Percentiles rank a stretch among this genome's conserved stretches.
These are phyloP conservation scores for Lepiota brunneoincarnata DNA, from an alignment of 768 basidiomycete species.

Conservation along the genomic window DNA sequence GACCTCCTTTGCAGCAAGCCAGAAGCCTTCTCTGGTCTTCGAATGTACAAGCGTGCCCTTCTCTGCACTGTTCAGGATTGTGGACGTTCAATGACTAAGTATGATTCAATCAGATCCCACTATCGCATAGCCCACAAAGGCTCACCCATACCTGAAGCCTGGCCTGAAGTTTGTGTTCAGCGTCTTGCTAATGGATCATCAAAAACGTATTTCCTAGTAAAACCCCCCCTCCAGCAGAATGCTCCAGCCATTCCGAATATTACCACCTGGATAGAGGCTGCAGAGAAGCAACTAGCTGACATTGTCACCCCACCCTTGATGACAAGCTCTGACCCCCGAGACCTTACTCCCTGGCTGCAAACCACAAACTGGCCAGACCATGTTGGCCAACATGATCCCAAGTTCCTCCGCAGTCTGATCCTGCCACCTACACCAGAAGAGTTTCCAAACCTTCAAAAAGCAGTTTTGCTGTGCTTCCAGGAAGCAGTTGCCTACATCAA, in stretches of 20 bases:
- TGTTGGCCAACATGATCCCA: not conserved
- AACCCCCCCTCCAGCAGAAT: not conserved
- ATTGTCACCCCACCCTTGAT: not conserved
- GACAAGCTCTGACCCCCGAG: constrained; percentile 1
- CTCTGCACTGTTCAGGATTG: no score
- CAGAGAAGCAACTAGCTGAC: not conserved
- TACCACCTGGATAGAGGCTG: not conserved
- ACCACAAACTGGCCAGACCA: constrained; percentile 11
- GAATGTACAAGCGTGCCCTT: no score
- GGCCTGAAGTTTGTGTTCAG: not conserved
- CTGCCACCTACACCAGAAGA: constrained; percentile 3
- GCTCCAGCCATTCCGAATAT: no score
- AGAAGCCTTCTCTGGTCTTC: no score
- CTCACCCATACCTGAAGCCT: not conserved
- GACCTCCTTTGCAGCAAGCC: no score
- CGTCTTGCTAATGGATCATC: not conserved
- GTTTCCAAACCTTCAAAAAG: constrained; percentile 2
- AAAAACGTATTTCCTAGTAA: not conserved
- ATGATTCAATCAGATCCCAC: not conserved
- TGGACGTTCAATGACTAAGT: no score
- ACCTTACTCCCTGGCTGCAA: constrained; percentile 12
- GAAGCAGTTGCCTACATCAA: constrained; percentile 8
- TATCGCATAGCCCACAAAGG: not conserved
- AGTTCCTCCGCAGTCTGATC: not conserved
- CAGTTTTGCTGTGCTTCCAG: not conserved